Percentiles rank a stretch among this genome's conserved stretches.
Conservation (phyloP, 768 basidiomycete genomes). For the Suillus occidentalis region DNA sequence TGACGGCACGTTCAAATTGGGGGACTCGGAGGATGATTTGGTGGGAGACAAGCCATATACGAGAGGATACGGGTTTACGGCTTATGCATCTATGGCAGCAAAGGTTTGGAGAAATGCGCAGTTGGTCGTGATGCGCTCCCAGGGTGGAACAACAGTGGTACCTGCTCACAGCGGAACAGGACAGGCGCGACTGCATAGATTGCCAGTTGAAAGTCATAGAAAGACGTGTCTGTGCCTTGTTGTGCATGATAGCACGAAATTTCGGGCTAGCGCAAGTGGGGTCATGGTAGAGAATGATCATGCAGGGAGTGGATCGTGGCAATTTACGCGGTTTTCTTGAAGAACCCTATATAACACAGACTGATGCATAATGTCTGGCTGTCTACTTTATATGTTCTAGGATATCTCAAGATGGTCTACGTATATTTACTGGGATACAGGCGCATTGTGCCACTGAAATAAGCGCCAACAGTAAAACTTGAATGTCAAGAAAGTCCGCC, state of each 20-base stretch:
- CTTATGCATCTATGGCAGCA: slow-evolving; percentile 8
- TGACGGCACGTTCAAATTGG: slow-evolving; percentile 1
- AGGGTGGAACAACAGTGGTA: no score
- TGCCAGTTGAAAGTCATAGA: no score
- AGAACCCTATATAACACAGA: neutral
- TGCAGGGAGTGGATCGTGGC: slow-evolving; percentile 6
- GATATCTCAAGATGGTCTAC: no score
- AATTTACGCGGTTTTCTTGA: slow-evolving; percentile 9
- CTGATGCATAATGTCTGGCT: no score
- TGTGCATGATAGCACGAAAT: slow-evolving; percentile 5
- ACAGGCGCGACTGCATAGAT: no score
- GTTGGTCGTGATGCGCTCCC: slow-evolving; percentile 7
- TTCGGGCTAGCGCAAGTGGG: slow-evolving; percentile 7
- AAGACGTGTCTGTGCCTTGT: slow-evolving; percentile 7
- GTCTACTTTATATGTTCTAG: no score
- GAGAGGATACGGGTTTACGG: slow-evolving; percentile 7
- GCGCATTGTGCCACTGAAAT: no score
- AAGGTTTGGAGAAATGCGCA: slow-evolving; percentile 6
- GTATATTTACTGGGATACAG: no score
- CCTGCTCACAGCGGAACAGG: no score
- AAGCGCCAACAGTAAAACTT: no score
- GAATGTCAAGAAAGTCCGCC: no score
- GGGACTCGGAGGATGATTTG: slow-evolving; percentile 2
- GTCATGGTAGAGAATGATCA: slow-evolving; percentile 8
- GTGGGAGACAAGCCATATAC: slow-evolving; percentile 7